Conservation (phyloP, 1,284 basidiomycete species). For the Naganishia sp. region DNA sequence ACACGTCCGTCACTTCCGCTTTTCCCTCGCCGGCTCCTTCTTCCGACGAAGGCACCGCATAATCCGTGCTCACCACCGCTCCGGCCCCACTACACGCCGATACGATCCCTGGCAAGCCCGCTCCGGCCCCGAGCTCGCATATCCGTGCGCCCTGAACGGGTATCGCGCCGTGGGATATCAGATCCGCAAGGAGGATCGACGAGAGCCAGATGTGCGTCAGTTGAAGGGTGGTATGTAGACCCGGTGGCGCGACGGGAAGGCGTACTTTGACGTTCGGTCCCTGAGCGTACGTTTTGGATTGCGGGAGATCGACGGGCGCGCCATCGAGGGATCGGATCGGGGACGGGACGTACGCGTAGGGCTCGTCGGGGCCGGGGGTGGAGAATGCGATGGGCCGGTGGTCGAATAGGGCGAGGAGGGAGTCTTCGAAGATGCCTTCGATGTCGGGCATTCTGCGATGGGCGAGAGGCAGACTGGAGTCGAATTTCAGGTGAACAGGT, state of each 20-base stretch:
- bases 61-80: conserved; percentile 48
- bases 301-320: background rate
- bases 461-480: background rate
- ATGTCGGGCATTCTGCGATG: conserved; percentile 1
- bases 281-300: background rate
- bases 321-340: conserved; percentile 5
- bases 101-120: conserved; percentile 45
- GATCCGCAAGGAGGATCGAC: conserved; percentile 48
- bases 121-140: conserved; percentile 50
- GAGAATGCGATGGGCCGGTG: conserved; percentile 32
- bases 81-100: conserved; percentile 36
- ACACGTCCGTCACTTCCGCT: background rate
- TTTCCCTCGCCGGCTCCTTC: background rate
- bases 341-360: conserved; percentile 31
- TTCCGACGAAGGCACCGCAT: conserved; percentile 40
- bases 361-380: conserved; percentile 22
- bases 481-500: background rate
- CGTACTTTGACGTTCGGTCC: conserved; percentile 35
- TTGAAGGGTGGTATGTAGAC: conserved; percentile 47
- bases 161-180: conserved; percentile 36
- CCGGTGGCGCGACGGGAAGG: conserved; percentile 44
- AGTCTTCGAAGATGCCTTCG: conserved; percentile 33
- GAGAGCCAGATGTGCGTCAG: conserved; percentile 52
- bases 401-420: conserved; percentile 31
- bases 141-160: conserved; percentile 35